These are phyloP conservation scores for Phylloporus sp. DNA, from an alignment of 768 basidiomycete species.

Conservation along the genomic window DNA sequence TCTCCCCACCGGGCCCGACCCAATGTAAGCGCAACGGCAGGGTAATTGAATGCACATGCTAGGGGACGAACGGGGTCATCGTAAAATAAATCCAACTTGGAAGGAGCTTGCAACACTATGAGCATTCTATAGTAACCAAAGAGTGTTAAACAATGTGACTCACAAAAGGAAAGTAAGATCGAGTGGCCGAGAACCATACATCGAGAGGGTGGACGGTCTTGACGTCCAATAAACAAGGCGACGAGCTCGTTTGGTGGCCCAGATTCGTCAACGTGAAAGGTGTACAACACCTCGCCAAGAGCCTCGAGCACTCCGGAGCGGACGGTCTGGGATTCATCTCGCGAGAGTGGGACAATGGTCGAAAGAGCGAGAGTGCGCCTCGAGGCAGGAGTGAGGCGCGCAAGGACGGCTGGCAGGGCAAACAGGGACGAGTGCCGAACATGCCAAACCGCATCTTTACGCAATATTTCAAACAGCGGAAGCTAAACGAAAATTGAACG, in stretches of 20 bases:
- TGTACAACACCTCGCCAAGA: conserved; percentile 84
- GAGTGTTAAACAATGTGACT: conserved; percentile 1
- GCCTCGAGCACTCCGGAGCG: conserved; percentile 80
- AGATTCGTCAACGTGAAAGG: conserved; percentile 58
- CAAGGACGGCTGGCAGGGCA: conserved; percentile 75
- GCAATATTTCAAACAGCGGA: conserved; percentile 70
- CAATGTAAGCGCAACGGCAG: conserved; percentile 82
- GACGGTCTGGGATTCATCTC: conserved; percentile 63
- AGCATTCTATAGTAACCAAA: conserved; percentile 2
- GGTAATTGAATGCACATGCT: conserved; percentile 87
- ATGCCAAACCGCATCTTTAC: conserved; percentile 68
- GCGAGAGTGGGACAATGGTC: conserved; percentile 57
- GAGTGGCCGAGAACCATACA: conserved; percentile 9
- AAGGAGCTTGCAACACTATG: conserved; percentile 14
- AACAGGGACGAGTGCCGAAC: conserved; percentile 88
- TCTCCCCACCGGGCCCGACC: conserved; percentile 73
- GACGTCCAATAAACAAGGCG: conserved; percentile 67
- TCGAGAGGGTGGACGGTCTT: conserved; percentile 37
- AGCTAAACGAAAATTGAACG: conserved; percentile 46
- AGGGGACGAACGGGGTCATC: conserved; percentile 69
- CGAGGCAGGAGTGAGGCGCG: conserved; percentile 54
- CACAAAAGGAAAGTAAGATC: conserved; percentile 14
- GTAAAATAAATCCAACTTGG: conserved; percentile 44
- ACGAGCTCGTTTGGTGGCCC: conserved; percentile 77
- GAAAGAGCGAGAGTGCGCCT: conserved; percentile 65